Base-by-base conservation (phyloP, 148 eudicot genomes). In the Dianthus caryophyllus region DNA sequence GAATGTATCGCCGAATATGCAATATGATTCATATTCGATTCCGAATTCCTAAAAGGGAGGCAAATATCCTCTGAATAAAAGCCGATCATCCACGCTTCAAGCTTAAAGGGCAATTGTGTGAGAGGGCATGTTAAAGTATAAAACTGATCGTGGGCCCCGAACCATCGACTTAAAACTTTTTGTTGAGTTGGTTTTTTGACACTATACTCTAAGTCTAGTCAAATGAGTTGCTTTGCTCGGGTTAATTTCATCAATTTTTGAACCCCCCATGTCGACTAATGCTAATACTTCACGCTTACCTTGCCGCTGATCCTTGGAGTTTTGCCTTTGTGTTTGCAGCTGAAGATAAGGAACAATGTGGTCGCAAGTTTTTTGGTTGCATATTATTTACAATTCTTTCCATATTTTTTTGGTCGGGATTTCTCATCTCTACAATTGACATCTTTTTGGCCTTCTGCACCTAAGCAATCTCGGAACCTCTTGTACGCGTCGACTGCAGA, bases 301-400 rank as follows among this genome's bases (percentile, higher is more conserved):
- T 17, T 5, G 12, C 17, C 9, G 12, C 43, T 0, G 1, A 20
- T 58, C 14, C 46, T 9, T 47, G 16, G 7, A 21, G 2, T 18
- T 13, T 70, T 30, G 20, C 44, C 24, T 20, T 27, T 7, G 2
- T 67, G 63, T 44, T 46, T 68, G 18, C 67, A 68, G 73, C 68
- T 53, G 64, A 61, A 41, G 63, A 61, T 63, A 60, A 38, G 52
- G 44, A 62, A 56, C 20, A 57, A 33, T 61, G 57, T 62, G 50
- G 57, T 54, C 54, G 73, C 68, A 54, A 68, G 73, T 64, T 15
- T 62, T 49, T 68, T 14, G 72, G 68, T 48, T 33, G 55, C 55
- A 38, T 41, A 68, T 74, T 75, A 68, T 75, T 75, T 75, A 54
- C 22, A 31, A 75, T 75, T 75, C 77, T 68, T 69, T 75, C 57